Percentiles rank a stretch among this genome's conserved stretches.
phyloP scores from a whole-genome alignment of 78 protist species.

The Blattamonas nauphoetae region DNA sequence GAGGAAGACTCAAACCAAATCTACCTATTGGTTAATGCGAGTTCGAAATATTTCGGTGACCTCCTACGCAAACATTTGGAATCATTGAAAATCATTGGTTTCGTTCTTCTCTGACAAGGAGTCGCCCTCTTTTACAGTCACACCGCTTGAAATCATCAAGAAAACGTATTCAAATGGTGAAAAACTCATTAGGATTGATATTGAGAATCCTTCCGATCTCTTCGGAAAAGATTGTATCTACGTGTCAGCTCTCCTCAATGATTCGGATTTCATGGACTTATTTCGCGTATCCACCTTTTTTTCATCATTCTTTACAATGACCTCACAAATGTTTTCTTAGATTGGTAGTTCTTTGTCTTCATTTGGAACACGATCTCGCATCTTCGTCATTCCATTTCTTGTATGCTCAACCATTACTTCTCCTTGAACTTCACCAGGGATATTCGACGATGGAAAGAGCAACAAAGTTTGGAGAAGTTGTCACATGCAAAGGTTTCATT shows the following conservation, averaged over 20 bases:
- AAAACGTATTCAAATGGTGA: no score
- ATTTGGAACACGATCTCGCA: conserved; percentile 3
- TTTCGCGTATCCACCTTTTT: background rate
- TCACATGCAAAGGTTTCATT: conserved; percentile 8
- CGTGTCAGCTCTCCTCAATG: background rate
- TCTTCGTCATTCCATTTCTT: conserved; percentile 29
- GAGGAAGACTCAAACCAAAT: no score
- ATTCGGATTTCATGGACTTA: background rate
- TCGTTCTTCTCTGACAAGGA: no score
- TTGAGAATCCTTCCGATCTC: no score
- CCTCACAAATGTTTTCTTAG: background rate
- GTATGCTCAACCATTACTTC: background rate
- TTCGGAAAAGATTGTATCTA: background rate
- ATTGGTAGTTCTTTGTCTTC: conserved; percentile 10
- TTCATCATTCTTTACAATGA: background rate
- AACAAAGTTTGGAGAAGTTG: conserved; percentile 1
- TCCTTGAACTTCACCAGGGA: background rate
- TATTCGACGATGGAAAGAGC: conserved; percentile 33
- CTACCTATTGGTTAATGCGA: no score
- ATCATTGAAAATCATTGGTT: no score
- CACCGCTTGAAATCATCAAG: no score
- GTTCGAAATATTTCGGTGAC: no score
- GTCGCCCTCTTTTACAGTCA: no score
- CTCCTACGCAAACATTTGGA: no score
- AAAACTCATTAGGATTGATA: no score